Conservation (phyloP, 208 protist genomes). For the Angomonas ambiguus region DNA sequence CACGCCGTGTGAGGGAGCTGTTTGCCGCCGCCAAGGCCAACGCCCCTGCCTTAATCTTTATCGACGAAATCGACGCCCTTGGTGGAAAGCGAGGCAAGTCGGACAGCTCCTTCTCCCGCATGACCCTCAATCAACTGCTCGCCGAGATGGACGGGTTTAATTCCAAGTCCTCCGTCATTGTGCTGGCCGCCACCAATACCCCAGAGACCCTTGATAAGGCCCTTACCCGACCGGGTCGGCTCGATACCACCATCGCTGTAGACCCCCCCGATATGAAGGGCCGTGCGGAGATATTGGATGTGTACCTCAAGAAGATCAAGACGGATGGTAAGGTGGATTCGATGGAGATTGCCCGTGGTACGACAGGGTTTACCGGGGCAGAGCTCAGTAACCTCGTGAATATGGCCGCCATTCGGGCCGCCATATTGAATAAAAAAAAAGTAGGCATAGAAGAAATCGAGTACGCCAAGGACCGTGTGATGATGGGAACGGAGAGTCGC, state of each 20-base stretch:
- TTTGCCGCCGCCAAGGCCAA: constrained; percentile 93
- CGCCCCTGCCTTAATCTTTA: constrained; percentile 97
- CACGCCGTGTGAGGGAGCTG: constrained; percentile 92
- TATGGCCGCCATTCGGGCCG: constrained; percentile 85
- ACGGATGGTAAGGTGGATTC: constrained; percentile 55
- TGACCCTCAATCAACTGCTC: constrained; percentile 97
- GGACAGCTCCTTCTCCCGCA: constrained; percentile 74
- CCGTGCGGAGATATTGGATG: constrained; percentile 75
- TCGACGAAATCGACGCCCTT: constrained; percentile 98
- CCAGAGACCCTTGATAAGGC: constrained; percentile 94
- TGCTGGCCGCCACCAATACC: constrained; percentile 98
- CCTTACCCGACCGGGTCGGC: constrained; percentile 87
- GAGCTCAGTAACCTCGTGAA: constrained; percentile 93
- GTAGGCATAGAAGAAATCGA: constrained; percentile 85
- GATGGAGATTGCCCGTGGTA: constrained; percentile 80
- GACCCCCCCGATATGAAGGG: constrained; percentile 91
- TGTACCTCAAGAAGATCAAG: constrained; percentile 87
- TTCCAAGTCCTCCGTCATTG: constrained; percentile 89
- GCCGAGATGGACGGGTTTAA: constrained; percentile 97
- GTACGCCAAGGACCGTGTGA: constrained; percentile 89
- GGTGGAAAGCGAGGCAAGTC: constrained; percentile 71
- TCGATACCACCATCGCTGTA: constrained; percentile 85
- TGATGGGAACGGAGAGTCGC: constrained; percentile 86
- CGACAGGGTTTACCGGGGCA: constrained; percentile 89
- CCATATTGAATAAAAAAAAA: constrained; percentile 66